Base-by-base conservation (phyloP, 441 rosid species). In the Gossypium schwendimanii region DNA sequence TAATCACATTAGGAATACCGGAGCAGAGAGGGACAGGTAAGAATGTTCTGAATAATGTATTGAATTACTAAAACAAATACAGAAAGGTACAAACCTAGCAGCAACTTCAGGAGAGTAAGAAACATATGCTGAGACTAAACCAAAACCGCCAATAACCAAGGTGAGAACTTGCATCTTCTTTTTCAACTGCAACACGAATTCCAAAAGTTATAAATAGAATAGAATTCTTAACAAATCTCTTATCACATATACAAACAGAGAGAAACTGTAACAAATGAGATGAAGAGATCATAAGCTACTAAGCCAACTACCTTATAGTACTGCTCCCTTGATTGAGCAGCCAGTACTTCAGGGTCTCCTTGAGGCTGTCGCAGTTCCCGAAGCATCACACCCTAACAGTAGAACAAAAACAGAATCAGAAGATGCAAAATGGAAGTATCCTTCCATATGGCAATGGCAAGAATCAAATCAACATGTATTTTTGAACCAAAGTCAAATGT, bases 41-140 rank as follows among this genome's bases (percentile, higher is more conserved):
- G 68, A 50, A 12, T 41, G 63, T 10, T 33, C 57, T 12, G 15
- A 52, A 44, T 53, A 50, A 12, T 41, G 63, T 10, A 44, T 50
- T 12, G 26, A 52, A 21, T 53, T 64, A 58, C 36, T 24, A 21
- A 70, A 57, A 44, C 14, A 47, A 3, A 73, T 54, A 15, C 53
- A 57, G 74, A 72, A 45, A 69, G 61, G 67, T 14, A 68, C 84
- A 55, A 77, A 94, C 98, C 97, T 94, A 63, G 82, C 91, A 26
- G 97, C 86, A 68, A 89, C 84, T 86, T 89, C 97, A 23, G 93
- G 87, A 8, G 95, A 75, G 76, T 94, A 94, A 31, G 96, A 85
- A 67, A 88, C 75, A 78, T 88, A 94, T 24, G 97, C 81, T 41
- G 98, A 91, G 81, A 89, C 84, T 70, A 94, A 78, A 57, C 98